phyloP scores from a whole-genome alignment of 2,329 filamentous ascomycete genomes.

The Fusarium sambucinum region DNA sequence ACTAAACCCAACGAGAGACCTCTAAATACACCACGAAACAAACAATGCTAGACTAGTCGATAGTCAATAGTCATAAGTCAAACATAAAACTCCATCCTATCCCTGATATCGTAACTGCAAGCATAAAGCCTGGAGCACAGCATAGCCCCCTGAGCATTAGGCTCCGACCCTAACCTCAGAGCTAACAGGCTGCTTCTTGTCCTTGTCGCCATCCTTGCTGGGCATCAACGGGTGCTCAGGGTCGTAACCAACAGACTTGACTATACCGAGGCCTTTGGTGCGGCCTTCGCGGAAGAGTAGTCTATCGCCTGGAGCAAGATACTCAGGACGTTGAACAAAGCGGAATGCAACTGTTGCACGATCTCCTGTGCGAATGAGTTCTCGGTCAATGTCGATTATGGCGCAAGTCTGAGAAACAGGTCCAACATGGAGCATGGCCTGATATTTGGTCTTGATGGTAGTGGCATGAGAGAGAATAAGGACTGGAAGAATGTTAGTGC shows the following conservation, averaged over 20 bases:
- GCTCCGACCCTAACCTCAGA: conserved; percentile 46
- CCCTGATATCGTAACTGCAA: conserved; percentile 23
- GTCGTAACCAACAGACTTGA: conserved; percentile 92
- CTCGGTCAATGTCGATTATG: conserved; percentile 97
- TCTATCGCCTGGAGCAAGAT: conserved; percentile 86
- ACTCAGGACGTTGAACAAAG: conserved; percentile 95
- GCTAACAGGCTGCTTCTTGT: conserved; percentile 38
- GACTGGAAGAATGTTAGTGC: conserved; percentile 62
- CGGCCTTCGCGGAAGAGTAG: conserved; percentile 93
- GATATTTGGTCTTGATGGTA: conserved; percentile 96
- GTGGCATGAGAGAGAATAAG: conserved; percentile 95
- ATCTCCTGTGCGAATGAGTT: conserved; percentile 93
- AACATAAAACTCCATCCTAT: conserved; percentile 28
- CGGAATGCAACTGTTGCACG: conserved; percentile 93
- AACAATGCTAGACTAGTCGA: conserved; percentile 1
- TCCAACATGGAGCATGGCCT: conserved; percentile 97
- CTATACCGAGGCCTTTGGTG: conserved; percentile 95
- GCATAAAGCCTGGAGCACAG: background rate
- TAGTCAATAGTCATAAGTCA: conserved; percentile 10
- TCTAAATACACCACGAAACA: background rate
- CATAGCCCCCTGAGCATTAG: conserved; percentile 2
- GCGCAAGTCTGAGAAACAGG: conserved; percentile 95
- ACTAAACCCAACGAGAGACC: conserved; percentile 27
- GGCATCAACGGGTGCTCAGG: conserved; percentile 61
- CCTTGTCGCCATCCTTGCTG: conserved; percentile 31